A percentile compares a stretch with the other conserved stretches of the same genome.
Evolutionary conservation across 1,139 yeast species (phyloP).

Genomic region (Blastobotrys indianensis): DNA sequence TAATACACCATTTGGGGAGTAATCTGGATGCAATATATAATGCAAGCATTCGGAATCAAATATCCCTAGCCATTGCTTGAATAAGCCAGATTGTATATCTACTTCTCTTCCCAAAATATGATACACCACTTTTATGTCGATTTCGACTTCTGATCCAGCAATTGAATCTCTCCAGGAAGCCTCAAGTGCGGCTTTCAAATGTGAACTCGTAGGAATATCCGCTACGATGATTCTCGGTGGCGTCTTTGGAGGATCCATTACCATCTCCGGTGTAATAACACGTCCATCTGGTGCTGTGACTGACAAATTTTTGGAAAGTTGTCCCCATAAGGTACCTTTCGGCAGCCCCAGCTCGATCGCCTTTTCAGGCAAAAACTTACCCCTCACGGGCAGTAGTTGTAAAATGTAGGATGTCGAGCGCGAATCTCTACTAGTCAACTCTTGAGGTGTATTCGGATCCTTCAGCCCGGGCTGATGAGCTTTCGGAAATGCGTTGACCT

Average conservation of each 20-base stretch:
- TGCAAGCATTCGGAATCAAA: constrained; percentile 53
- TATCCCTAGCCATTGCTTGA: constrained; percentile 41
- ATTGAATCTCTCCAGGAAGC: constrained; percentile 23
- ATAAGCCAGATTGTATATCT: constrained; percentile 40
- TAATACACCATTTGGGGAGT: constrained; percentile 56
- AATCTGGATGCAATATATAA: constrained; percentile 61
- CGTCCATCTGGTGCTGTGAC: constrained; percentile 58
- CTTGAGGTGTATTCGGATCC: background rate
- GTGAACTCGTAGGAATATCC: constrained; percentile 61
- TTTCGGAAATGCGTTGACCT: background rate
- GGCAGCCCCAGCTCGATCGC: constrained; percentile 69
- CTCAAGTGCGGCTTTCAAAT: constrained; percentile 36
- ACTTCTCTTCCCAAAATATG: constrained; percentile 68
- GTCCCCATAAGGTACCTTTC: constrained; percentile 53
- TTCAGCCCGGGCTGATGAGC: background rate
- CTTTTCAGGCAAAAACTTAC: constrained; percentile 61
- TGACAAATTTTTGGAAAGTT: constrained; percentile 54
- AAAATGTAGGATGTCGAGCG: constrained; percentile 53
- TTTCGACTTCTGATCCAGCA: constrained; percentile 19
- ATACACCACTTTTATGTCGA: constrained; percentile 50
- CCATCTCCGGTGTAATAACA: constrained; percentile 61
- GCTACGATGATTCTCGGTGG: constrained; percentile 61
- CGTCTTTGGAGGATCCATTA: constrained; percentile 54
- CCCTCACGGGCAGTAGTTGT: constrained; percentile 62
- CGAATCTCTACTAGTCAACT: constrained; percentile 3